Evolutionary conservation across 257 asterid species (phyloP).

Genomic region (Jacaranda copaia): DNA sequence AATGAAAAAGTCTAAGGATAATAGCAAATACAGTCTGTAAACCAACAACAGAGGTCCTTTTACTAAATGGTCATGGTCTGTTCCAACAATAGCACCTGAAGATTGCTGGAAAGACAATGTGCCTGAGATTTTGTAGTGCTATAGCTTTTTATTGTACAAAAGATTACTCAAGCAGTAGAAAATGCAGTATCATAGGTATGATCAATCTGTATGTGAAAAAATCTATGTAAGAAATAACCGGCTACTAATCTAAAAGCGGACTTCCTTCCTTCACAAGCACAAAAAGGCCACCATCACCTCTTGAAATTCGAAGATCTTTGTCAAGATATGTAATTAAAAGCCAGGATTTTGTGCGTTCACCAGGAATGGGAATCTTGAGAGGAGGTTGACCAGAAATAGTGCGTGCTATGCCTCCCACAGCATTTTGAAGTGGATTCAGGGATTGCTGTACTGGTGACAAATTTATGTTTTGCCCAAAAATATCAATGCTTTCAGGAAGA

Average conservation of each 20-base stretch:
- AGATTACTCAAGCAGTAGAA: neutral
- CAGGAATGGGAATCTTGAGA: slow-evolving; percentile 82
- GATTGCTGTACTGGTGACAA: slow-evolving; percentile 69
- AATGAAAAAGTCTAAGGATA: neutral
- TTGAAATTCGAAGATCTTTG: slow-evolving; percentile 83
- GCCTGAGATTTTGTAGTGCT: neutral
- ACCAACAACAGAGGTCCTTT: neutral
- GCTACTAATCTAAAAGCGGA: slow-evolving; percentile 64
- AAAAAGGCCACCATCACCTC: slow-evolving; percentile 97
- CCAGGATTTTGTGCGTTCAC: slow-evolving; percentile 78
- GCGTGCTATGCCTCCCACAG: slow-evolving; percentile 68
- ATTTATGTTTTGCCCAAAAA: slow-evolving; percentile 84
- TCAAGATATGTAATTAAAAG: slow-evolving; percentile 87
- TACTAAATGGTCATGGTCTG: neutral
- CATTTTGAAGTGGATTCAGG: slow-evolving; percentile 71
- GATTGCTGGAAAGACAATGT: neutral
- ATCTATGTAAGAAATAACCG: slow-evolving; percentile 28
- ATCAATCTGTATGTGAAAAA: neutral
- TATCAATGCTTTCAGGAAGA: slow-evolving; percentile 69
- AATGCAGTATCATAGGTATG: neutral
- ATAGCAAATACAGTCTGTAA: neutral
- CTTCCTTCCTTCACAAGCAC: slow-evolving; percentile 96
- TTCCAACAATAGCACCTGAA: neutral
- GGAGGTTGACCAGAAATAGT: slow-evolving; percentile 89
- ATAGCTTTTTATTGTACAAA: slow-evolving; percentile 1